Evolutionary conservation across 306 rosid species (phyloP).

Genomic region (Leucaena leucocephala): DNA sequence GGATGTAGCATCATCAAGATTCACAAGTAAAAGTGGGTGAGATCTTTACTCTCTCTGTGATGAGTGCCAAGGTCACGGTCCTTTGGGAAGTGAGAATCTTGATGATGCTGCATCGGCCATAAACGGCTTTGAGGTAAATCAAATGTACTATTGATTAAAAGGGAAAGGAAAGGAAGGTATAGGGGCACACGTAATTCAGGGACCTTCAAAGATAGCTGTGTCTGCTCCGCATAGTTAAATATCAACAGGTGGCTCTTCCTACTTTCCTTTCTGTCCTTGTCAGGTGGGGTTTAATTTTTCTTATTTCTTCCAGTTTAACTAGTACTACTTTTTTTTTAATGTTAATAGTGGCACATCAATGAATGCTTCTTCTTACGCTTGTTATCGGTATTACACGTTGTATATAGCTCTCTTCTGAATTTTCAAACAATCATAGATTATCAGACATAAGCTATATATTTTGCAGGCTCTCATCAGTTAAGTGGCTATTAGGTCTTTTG

Average conservation of each 20-base stretch:
- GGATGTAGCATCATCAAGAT: constrained; percentile 96
- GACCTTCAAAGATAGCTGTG: constrained; percentile 28
- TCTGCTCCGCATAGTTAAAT: constrained; percentile 15
- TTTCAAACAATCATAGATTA: constrained; percentile 41
- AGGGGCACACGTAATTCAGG: constrained; percentile 26
- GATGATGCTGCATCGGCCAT: constrained; percentile 99
- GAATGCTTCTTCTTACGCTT: not conserved
- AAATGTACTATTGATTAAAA: constrained; percentile 4
- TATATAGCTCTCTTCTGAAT: constrained; percentile 12
- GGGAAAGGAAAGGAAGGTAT: not conserved
- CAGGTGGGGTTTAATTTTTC: constrained; percentile 44
- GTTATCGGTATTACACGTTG: not conserved
- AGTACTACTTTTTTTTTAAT: not conserved
- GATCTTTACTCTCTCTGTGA: not conserved
- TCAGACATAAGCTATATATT: constrained; percentile 15
- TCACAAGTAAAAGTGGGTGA: constrained; percentile 67
- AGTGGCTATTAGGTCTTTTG: constrained; percentile 33
- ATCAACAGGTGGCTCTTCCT: constrained; percentile 36
- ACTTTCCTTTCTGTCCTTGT: constrained; percentile 33
- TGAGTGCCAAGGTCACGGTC: constrained; percentile 13
- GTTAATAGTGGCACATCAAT: not conserved
- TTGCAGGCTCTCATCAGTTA: constrained; percentile 21
- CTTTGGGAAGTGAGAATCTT: constrained; percentile 80
- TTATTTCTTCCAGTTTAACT: constrained; percentile 18
- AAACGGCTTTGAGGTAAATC: constrained; percentile 51